Base-by-base conservation (phyloP, 169 alveolate genomes). In the Eimeria falciformis region DNA sequence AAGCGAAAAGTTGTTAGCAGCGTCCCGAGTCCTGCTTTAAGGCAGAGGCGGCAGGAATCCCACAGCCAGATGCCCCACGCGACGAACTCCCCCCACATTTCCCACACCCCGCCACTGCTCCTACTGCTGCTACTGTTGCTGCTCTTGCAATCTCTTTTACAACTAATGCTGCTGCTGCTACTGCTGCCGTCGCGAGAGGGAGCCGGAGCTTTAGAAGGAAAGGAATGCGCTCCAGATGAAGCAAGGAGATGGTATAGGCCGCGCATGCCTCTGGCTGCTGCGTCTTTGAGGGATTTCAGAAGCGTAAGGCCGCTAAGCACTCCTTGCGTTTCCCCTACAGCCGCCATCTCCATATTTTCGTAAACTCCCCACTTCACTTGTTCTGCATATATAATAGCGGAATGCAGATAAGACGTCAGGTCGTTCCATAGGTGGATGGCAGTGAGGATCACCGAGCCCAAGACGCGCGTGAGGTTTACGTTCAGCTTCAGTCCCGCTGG, bases 401-500 rank as follows among this genome's bases (percentile, higher is more conserved):
- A 77, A 43, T 77, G 86, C 25, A 77, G 66, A 37, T 77, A 77
- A 18, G 86, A 46, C 6, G 91, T 66, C 14, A 58, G 71, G 29
- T 79, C 89, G 56, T 50, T 75, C 91, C 85, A 90, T 0, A 56
- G 12, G 17, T 90, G 90, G 12, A 56, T 43, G 43, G 94, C 84
- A 25, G 94, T 79, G 75, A 77, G 79, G 66, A 77, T 66, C 47
- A 77, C 79, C 17, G 86, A 66, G 77, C 94, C 94, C 21, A 90
- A 33, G n/a, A 90, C 69, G 37, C 90, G 62, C 25, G 91, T 68
- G 18, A 90, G 83, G 65, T 90, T 58, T 37, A 55, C 55, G 77
- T 90, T 90, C 65, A 90, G 71, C 66, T 90, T 79, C 79, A 90
- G 85, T 37, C 94, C 94, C 43, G 91, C 94, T 18, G 94, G 94